phyloP scores from a whole-genome alignment of 192 early-diverging fungal genomes.

The Linnemannia zychae region DNA sequence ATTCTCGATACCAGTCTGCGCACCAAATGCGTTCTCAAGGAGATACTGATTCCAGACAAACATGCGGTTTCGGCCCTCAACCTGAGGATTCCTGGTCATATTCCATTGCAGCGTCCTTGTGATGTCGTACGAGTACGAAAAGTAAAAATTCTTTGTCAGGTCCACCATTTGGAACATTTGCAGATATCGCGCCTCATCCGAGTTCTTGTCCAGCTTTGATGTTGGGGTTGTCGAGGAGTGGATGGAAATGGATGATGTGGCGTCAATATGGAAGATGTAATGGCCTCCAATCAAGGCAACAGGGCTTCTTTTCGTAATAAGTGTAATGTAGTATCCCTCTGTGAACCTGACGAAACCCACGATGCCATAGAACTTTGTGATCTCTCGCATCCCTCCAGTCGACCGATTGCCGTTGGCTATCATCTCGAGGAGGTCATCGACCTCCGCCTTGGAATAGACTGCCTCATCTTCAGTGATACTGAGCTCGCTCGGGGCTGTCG shows the following conservation, averaged over 20 bases:
- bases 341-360: constrained; percentile 93
- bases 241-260: constrained; percentile 83
- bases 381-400: constrained; percentile 80
- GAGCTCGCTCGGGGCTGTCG: constrained; percentile 71
- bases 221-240: constrained; percentile 60
- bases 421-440: constrained; percentile 79
- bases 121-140: constrained; percentile 97
- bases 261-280: constrained; percentile 96
- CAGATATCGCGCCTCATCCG: constrained; percentile 82
- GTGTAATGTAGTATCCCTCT: constrained; percentile 92
- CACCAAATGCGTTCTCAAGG: constrained; percentile 73
- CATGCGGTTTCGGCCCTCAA: constrained; percentile 78
- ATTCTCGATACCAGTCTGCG: constrained; percentile 70
- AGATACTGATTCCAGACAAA: constrained; percentile 97
- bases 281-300: constrained; percentile 96
- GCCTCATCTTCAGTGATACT: constrained; percentile 85
- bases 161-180: constrained; percentile 94
- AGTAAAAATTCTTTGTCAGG: constrained; percentile 96
- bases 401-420: constrained; percentile 83
- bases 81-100: constrained; percentile 69
- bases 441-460: constrained; percentile 79
- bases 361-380: constrained; percentile 80
- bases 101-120: constrained; percentile 93
- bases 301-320: constrained; percentile 85
- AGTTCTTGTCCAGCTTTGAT: constrained; percentile 77